Evolutionary conservation across 495 filamentous ascomycete genomes (phyloP), one percentile per base, ranked within the genome.

Genomic region (Neurospora intermedia): DNA sequence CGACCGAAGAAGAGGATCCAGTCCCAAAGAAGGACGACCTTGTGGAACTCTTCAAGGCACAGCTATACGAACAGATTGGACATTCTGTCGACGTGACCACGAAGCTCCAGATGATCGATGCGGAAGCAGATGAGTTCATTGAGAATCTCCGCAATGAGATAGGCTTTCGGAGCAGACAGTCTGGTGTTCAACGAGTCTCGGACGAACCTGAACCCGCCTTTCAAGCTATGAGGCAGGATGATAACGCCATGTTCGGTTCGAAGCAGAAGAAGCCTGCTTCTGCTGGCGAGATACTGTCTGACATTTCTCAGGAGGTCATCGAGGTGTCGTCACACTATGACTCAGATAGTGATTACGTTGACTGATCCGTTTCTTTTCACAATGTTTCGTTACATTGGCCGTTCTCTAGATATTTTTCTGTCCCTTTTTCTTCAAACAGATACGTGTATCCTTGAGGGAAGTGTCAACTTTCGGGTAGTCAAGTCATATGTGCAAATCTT

Each of bases 111-210:
- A 39, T 43, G 23, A 9, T 76, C 15, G 13, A 66, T 38, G 6
- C 38, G 2, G 69, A 73, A 27, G 73, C 70, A 4, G 62, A 76
- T 20, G 46, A 46, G 18, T 71, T 76, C 43, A 76, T 77, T 62
- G 54, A 41, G 43, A 43, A 43, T 27, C n/a, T 74, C 20, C 43
- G 54, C 54, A 66, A 35, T 18, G 54, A 66, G 54, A 35, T 66
- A 4, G 23, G 54, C 54, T 18, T 66, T 35, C 54, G 27, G 1
- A 31, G 3, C 15, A 35, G 15, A 16, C 13, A 35, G 27, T 38
- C 54, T 66, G 27, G 35, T 38, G 23, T 15, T 35, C 23, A 66
- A 7, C 27, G 1, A 16, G 27, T 35, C 1, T 7, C 4, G 18
- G 27, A 66, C 27, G 15, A 16, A 13, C 13, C 54, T 0, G 7